A percentile compares a stretch with the other conserved stretches of the same genome.
Evolutionary conservation across 202 grass and related monocot species (phyloP).

Genomic region (Saccharum hybrid): DNA sequence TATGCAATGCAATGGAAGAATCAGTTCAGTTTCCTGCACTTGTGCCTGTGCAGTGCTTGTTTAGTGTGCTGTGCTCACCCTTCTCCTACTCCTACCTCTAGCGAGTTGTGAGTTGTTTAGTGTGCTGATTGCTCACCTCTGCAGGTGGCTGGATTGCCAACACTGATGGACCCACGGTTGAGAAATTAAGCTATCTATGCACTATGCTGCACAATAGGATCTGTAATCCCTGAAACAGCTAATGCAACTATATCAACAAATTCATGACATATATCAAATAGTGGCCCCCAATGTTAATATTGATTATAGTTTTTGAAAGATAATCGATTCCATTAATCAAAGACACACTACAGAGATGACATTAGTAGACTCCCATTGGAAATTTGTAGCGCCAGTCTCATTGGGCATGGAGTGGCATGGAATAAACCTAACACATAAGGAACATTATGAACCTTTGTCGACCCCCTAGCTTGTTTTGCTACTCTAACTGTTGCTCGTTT

Average conservation of each 20-base stretch:
- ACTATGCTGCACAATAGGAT: constrained; percentile 5
- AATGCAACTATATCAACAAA: not conserved
- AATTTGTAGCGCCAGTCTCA: not conserved
- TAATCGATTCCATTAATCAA: not conserved
- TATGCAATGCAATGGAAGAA: no score
- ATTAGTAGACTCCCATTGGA: not conserved
- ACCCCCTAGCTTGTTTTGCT: not conserved
- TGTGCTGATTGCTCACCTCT: no score
- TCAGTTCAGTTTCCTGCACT: no score
- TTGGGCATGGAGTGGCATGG: not conserved
- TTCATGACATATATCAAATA: constrained; percentile 2
- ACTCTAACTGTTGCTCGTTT: not conserved
- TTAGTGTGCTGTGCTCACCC: no score
- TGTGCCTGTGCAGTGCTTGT: no score
- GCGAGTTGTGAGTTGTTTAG: no score
- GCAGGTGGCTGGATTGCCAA: no score
- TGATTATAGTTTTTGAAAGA: not conserved
- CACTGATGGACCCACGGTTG: not conserved
- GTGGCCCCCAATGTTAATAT: not conserved
- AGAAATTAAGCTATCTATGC: not conserved
- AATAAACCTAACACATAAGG: not conserved
- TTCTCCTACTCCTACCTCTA: no score
- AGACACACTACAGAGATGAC: not conserved
- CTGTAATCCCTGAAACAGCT: constrained; percentile 2
- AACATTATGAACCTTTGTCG: not conserved